Conservation (phyloP, 352 stramenopile genomes). For the Globisporangium splendens region DNA sequence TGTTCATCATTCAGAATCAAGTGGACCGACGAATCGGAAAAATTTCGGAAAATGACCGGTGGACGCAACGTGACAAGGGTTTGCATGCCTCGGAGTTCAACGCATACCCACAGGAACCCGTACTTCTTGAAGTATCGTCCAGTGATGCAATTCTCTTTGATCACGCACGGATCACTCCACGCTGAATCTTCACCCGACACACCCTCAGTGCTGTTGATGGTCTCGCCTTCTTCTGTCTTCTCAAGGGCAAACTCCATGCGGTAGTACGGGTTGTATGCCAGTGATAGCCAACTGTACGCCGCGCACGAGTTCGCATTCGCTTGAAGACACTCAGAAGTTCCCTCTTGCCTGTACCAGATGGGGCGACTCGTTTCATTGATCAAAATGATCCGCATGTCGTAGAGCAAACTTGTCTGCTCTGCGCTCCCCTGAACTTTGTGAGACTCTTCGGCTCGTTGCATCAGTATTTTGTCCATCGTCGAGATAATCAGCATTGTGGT, state of each 20-base stretch:
- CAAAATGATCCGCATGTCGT: conserved; percentile 57
- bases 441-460: conserved; percentile 2
- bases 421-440: neutral
- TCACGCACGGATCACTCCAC: conserved; percentile 67
- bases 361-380: conserved; percentile 37
- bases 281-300: conserved; percentile 71
- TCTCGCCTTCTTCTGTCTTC: conserved; percentile 6
- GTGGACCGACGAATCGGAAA: conserved; percentile 33
- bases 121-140: conserved; percentile 43
- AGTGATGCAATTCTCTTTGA: conserved; percentile 57
- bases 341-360: conserved; percentile 67
- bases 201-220: neutral
- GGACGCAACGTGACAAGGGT: conserved; percentile 56
- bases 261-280: conserved; percentile 41
- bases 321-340: conserved; percentile 48
- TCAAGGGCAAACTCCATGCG: conserved; percentile 54
- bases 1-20: conserved; percentile 31
- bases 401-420: conserved; percentile 24
- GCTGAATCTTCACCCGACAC: conserved; percentile 6
- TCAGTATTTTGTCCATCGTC: conserved; percentile 47
- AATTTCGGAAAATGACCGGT: conserved; percentile 40
- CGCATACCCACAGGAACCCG: conserved; percentile 69
- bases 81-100: conserved; percentile 52
- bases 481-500: conserved; percentile 65
- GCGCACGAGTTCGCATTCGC: conserved; percentile 25